Conservation (phyloP, 805 yeast species). For the Starmerella kuoi region DNA sequence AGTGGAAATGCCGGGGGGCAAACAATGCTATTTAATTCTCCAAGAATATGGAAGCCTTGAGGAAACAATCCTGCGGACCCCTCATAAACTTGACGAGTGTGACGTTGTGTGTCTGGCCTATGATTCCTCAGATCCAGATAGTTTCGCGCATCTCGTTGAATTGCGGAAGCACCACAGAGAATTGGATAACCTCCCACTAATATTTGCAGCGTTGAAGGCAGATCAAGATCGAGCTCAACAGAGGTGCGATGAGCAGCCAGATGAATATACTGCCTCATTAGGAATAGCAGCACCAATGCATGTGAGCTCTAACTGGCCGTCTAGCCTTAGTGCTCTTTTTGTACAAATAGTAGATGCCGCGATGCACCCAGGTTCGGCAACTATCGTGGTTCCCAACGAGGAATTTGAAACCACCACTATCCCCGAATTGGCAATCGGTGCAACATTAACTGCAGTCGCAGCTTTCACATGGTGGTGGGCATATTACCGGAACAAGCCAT, state of each 20-base stretch:
- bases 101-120: constrained; percentile 84
- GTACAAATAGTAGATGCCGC: constrained; percentile 85
- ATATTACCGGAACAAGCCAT: neutral
- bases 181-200: constrained; percentile 59
- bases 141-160: constrained; percentile 70
- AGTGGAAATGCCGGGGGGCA: constrained; percentile 87
- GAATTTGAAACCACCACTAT: constrained; percentile 35
- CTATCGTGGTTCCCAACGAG: constrained; percentile 45
- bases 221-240: constrained; percentile 95
- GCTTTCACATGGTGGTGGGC: constrained; percentile 9
- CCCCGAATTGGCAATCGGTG: constrained; percentile 49
- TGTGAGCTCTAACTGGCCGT: constrained; percentile 79
- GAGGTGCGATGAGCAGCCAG: constrained; percentile 74
- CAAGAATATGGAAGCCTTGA: constrained; percentile 86
- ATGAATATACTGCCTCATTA: constrained; percentile 58
- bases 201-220: constrained; percentile 87
- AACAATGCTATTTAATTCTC: constrained; percentile 80
- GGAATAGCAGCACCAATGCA: constrained; percentile 73
- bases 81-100: constrained; percentile 59
- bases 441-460: constrained; percentile 25
- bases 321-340: constrained; percentile 73
- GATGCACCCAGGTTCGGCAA: constrained; percentile 58
- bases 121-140: constrained; percentile 93
- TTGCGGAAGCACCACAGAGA: constrained; percentile 48
- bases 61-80: constrained; percentile 66